A percentile compares a stretch with the other conserved stretches of the same genome.
Conservation (phyloP, 2,329 filamentous ascomycete species). For the Xylaria digitata region DNA sequence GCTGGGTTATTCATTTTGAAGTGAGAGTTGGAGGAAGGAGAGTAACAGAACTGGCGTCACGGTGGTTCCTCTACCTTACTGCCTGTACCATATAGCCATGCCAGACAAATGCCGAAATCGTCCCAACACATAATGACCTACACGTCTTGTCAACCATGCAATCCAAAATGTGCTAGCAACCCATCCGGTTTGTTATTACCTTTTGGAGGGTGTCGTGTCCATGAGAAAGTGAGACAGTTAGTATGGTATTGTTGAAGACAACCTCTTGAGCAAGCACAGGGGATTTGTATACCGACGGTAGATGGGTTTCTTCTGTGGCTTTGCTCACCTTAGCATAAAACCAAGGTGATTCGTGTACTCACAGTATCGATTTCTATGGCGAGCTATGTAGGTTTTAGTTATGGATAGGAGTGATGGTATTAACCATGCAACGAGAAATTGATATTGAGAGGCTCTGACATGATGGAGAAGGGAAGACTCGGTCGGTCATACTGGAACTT, state of each 20-base stretch:
- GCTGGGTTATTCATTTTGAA: constrained; percentile 42
- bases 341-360: not conserved
- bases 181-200: not conserved
- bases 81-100: constrained; percentile 51
- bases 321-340: not conserved
- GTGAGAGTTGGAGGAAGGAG: constrained; percentile 40
- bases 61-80: constrained; percentile 45
- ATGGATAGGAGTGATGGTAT: not conserved
- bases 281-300: too few relatives aligned
- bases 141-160: not conserved
- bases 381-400: not conserved
- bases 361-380: not conserved
- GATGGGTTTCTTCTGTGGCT: not conserved
- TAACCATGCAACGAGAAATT: too few relatives aligned
- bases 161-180: not conserved
- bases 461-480: too few relatives aligned
- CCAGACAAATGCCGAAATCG: constrained; percentile 48
- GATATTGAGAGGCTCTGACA: too few relatives aligned
- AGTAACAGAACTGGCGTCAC: constrained; percentile 45
- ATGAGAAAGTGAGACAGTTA: not conserved
- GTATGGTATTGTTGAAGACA: not conserved
- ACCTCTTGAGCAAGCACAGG: not conserved
- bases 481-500: too few relatives aligned
- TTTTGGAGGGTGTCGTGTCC: not conserved
- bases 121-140: constrained; percentile 36